phyloP scores from a whole-genome alignment of 1,284 basidiomycete genomes.

The Ceratobasidium sp. region DNA sequence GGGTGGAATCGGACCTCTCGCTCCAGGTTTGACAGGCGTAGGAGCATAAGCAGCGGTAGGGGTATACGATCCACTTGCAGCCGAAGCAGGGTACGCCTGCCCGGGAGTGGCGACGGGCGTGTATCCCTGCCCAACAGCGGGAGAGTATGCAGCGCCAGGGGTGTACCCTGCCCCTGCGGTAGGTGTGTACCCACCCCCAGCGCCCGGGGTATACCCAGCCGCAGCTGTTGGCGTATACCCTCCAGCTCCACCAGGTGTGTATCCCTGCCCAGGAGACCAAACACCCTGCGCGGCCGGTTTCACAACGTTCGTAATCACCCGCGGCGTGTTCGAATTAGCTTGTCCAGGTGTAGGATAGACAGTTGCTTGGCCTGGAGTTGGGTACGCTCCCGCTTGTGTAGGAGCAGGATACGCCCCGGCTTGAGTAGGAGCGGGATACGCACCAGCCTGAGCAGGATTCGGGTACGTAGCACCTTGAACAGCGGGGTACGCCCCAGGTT shows the following conservation, averaged over 20 bases:
- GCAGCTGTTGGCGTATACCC: background rate
- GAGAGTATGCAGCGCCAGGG: background rate
- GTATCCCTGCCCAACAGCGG: background rate
- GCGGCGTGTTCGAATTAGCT: constrained; percentile 9
- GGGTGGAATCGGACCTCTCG: constrained; percentile 15
- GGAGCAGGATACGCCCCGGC: constrained; percentile 6
- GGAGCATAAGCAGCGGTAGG: constrained; percentile 11
- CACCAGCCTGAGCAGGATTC: background rate
- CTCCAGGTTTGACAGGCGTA: background rate
- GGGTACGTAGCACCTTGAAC: background rate
- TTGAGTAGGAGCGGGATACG: background rate
- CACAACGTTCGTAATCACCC: constrained; percentile 30
- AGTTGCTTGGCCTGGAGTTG: constrained; percentile 4
- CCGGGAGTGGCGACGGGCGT: background rate
- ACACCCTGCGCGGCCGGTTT: constrained; percentile 25
- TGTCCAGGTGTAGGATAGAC: constrained; percentile 1
- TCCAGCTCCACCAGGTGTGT: background rate
- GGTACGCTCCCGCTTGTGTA: background rate
- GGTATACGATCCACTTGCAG: background rate
- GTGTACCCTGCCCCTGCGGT: background rate
- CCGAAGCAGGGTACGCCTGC: background rate
- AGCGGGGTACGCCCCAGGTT: background rate
- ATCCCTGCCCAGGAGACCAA: constrained; percentile 37
- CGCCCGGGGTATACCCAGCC: too few species aligned
- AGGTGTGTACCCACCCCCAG: constrained; percentile 7